Evolutionary conservation across 169 alveolate species (phyloP), one percentile per base, ranked within the genome.

Genomic region (Cytauxzoon felis): DNA sequence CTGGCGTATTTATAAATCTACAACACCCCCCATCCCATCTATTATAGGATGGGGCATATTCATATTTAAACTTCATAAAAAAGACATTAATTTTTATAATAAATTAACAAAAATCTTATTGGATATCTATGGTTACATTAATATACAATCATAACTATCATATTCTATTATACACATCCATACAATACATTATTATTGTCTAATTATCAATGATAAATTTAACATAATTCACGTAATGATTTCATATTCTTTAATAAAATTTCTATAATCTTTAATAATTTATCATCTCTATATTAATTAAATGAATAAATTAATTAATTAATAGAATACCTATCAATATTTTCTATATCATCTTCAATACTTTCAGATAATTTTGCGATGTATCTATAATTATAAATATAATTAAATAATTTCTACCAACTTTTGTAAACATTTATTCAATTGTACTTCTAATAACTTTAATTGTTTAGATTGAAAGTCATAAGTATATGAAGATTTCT

Each of bases 391-490:
- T 26, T 5, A 4, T 40, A 38, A 59, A 5, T 59, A 43, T 3
- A 40, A 4, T 43, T 26, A 11, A 26, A 3, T 43, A 3, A 38
- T 59, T n/a, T n/a, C n/a, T n/a, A n/a, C n/a, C n/a, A 59, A 38
- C 69, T 57, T 59, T 13, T 19, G 32, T 4, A 59, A 33, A 9
- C 36, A 18, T 40, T 59, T 59, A 30, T 59, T 59, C 13, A 59
- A 16, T 29, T 59, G 69, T 33, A 59, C 52, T 16, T 59, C 69
- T 27, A 59, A 48, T 18, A 59, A 57, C 13, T 48, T 42, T 16
- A 59, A 32, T 26, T 59, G 69, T 40, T 40, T 30, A 0, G 21
- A 9, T 59, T 43, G 58, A 45, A 59, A 59, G 66, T 59, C 63
- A 26, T 19, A 59, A 26, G 32, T 29, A 11, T 19, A 24, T 18